phyloP scores from a whole-genome alignment of 768 basidiomycete species.

The Termitomyces titanicus region DNA sequence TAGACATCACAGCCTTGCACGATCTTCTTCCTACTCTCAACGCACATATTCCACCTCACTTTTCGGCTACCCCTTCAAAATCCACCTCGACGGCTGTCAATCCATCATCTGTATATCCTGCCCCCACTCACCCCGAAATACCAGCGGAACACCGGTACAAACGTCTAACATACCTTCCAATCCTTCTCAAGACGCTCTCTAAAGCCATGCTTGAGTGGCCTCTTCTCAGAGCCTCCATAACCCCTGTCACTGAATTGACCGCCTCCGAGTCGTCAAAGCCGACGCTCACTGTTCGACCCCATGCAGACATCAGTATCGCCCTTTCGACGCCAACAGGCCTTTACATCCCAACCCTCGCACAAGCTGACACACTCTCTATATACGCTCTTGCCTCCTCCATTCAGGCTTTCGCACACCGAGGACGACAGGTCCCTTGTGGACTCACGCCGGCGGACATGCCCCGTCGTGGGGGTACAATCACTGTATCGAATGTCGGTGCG shows the following conservation, averaged over 20 bases:
- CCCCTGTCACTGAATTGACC: slow-evolving; percentile 27
- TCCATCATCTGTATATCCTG: slow-evolving; percentile 34
- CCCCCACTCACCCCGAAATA: slow-evolving; percentile 38
- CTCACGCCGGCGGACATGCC: slow-evolving; percentile 71
- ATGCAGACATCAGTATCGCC: slow-evolving; percentile 72
- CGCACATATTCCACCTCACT: slow-evolving; percentile 61
- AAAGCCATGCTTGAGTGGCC: slow-evolving; percentile 84
- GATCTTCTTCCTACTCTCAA: slow-evolving; percentile 61
- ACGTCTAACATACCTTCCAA: slow-evolving; percentile 75
- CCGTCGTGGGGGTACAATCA: slow-evolving; percentile 71
- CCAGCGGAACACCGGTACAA: slow-evolving; percentile 54
- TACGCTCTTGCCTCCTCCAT: slow-evolving; percentile 62
- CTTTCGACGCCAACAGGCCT: slow-evolving; percentile 80
- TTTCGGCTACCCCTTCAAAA: slow-evolving; percentile 27
- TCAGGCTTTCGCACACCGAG: slow-evolving; percentile 57
- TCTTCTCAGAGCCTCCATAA: slow-evolving; percentile 73
- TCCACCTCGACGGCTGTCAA: slow-evolving; percentile 27
- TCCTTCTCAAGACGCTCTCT: slow-evolving; percentile 80
- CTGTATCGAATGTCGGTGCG: slow-evolving; percentile 79
- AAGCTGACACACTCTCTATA: slow-evolving; percentile 50
- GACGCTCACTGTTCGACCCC: slow-evolving; percentile 66
- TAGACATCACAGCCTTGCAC: slow-evolving; percentile 73
- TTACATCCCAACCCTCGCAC: slow-evolving; percentile 71
- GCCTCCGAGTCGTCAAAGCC: slow-evolving; percentile 51
- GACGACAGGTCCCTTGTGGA: slow-evolving; percentile 62